Evolutionary conservation across 805 yeast genomes (phyloP), one percentile per base, ranked within the genome.

Genomic region (Saccharomycopsis malanga): DNA sequence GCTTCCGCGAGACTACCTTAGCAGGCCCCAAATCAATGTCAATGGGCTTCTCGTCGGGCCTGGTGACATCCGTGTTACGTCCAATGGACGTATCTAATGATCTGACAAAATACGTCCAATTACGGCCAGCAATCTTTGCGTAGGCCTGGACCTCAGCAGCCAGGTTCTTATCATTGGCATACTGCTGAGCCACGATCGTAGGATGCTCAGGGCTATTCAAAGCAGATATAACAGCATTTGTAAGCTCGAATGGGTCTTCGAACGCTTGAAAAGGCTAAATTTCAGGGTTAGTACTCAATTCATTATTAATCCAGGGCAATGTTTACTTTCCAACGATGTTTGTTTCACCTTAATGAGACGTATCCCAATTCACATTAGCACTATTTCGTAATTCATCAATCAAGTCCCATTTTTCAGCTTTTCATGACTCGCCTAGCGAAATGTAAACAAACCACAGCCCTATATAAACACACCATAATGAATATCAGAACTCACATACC

Each of bases 21-120:
- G 96, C 91, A 1, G 98, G 98, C 1, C 97, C 97, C 57, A 93
- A 69, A 64, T 93, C 98, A 42, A 91, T 91, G 58, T 88, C 88
- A 34, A 81, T 52, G 7, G 47, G 44, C n/a, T 24, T 34, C 17
- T 48, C 50, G 9, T 32, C 42, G 7, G 25, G 57, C 57, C 34
- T 56, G 49, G 24, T 53, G 10, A 22, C 14, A n/a, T 32, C 68
- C 2, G 96, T 85, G 58, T 83, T 83, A 58, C 98, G 74, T n/a
- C 98, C 98, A 49, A 93, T 85, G 1, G 82, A 68, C 4, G 91
- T 76, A 24, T 74, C 74, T 44, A 91, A 69, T 15, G 79, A 71
- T 61, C 89, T 87, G 37, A 93, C 96, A 59, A 88, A 93, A 61
- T 74, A 93, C 1, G 98, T 91, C 98, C 98, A 93, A 58, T 79